Evolutionary conservation across 805 yeast species (phyloP).

Genomic region (Ogataea philodendri): DNA sequence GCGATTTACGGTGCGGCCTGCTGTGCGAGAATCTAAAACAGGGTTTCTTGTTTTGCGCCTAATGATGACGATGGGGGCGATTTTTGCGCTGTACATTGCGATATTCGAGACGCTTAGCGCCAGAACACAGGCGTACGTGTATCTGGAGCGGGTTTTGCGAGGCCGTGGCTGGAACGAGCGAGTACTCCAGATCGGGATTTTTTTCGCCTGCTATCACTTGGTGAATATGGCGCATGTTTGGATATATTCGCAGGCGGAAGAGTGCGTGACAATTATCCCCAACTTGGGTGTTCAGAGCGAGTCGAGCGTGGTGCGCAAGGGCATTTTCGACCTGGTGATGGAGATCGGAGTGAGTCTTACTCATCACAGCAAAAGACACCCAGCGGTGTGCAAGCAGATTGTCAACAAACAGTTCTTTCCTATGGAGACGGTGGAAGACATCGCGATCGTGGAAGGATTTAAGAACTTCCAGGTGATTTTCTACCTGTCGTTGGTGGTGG

Average conservation of each 20-base stretch:
- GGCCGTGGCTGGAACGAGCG: constrained; percentile 6
- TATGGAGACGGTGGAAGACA: constrained; percentile 52
- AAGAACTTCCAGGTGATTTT: constrained; percentile 62
- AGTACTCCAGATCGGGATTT: constrained; percentile 12
- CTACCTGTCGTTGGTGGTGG: constrained; percentile 59
- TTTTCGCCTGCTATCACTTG: constrained; percentile 16
- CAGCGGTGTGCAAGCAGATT: constrained; percentile 5
- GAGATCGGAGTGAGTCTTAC: no score
- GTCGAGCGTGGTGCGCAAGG: constrained; percentile 32
- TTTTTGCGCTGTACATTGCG: constrained; percentile 9
- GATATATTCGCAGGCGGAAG: constrained; percentile 39
- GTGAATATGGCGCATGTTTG: constrained; percentile 25
- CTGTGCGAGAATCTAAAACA: constrained; percentile 5
- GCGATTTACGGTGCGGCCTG: constrained; percentile 22
- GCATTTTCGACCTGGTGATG: constrained; percentile 14
- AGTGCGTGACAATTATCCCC: constrained; percentile 44
- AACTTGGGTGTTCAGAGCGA: constrained; percentile 48
- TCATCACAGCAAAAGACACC: constrained; percentile 2
- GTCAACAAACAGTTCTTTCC: constrained; percentile 49
- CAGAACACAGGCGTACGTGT: no score
- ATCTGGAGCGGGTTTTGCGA: no score
- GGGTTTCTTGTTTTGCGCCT: constrained; percentile 5
- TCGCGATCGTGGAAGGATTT: constrained; percentile 76
- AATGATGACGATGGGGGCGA: constrained; percentile 5
- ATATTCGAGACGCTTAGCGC: no score